Evolutionary conservation across 2,329 filamentous ascomycete species (phyloP), one percentile per base, ranked within the genome.

Genomic region (Aspergillus eucalypticola): DNA sequence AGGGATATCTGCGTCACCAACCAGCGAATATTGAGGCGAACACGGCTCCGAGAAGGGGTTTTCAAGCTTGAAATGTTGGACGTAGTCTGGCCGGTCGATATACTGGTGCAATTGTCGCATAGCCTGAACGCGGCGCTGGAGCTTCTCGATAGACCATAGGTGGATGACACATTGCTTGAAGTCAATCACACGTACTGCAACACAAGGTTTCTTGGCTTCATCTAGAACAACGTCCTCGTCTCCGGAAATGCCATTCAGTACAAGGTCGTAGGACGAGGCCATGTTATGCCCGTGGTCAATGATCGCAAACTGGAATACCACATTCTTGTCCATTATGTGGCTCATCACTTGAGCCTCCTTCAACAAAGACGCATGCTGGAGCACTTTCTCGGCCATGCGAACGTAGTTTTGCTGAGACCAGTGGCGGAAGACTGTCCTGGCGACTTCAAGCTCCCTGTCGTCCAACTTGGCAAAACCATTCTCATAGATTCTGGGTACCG

Each of bases 71-170:
- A 98, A 90, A 69, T 98, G 95, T 73, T 95, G 91, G 56, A 93
- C 87, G 71, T 96, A 97, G 73, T 98, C 94, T 1, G 95, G 95
- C 60, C 95, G 90, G 71, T 97, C 92, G 67, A 98, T 87, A 70
- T 97, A 98, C 75, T 98, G 94, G 72, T 96, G 90, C 86, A 98
- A 91, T 76, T 97, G 94, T 48, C 95, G 89, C 95, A 99, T 99
- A 65, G 91, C 86, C 56, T 91, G 87, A 10, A 98, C 88, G 27
- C 95, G 88, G 61, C 92, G 88, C 62, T 93, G 89, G 17, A 99
- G 84, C 75, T 98, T 99, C 71, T 96, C 89, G 56, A 99, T 76
- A 58, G 94, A 98, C 95, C 95, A 99, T 1, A 98, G 83, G 71
- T 95, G 92, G 32, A 96, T 88, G 17, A 96, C 90, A 50, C 83